Percentiles rank a stretch among this genome's conserved stretches.
phyloP scores from a whole-genome alignment of 2,329 filamentous ascomycete genomes.

The Talaromyces rugulosus region DNA sequence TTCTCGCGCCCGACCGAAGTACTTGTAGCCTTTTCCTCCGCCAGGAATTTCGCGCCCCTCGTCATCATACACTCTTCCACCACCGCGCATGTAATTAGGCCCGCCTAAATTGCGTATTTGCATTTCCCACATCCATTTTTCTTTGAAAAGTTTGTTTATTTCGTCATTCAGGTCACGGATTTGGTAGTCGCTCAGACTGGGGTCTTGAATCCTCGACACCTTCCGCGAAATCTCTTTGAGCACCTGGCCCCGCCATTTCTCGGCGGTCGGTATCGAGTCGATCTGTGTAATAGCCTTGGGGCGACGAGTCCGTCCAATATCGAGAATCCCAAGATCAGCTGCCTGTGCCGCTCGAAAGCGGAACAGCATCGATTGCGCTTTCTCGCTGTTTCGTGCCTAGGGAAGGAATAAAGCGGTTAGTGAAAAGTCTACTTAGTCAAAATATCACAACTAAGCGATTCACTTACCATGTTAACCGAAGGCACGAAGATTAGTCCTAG shows the following conservation, averaged over 20 bases:
- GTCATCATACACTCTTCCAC: conserved; percentile 67
- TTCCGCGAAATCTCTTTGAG: conserved; percentile 97
- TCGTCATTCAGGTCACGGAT: conserved; percentile 98
- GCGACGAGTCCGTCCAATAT: conserved; percentile 81
- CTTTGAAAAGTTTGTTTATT: conserved; percentile 97
- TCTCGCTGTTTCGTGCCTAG: conserved; percentile 90
- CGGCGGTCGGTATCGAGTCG: conserved; percentile 77
- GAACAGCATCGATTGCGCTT: conserved; percentile 99
- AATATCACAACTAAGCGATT: neutral
- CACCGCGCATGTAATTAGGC: conserved; percentile 87
- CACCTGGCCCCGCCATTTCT: conserved; percentile 97
- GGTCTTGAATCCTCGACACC: conserved; percentile 91
- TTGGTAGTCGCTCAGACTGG: conserved; percentile 89
- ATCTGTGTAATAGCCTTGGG: conserved; percentile 89
- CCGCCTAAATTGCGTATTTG: conserved; percentile 95
- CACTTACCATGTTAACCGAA: conserved; percentile 2
- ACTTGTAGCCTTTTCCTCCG: conserved; percentile 86
- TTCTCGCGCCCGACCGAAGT: conserved; percentile 86
- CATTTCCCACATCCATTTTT: conserved; percentile 99
- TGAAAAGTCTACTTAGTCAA: neutral
- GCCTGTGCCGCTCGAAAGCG: conserved; percentile 98
- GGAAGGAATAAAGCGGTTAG: neutral
- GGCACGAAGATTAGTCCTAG: neutral
- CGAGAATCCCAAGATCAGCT: conserved; percentile 91
- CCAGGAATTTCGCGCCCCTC: conserved; percentile 64